phyloP scores from a whole-genome alignment of 1,284 basidiomycete species.

The Ustilago sp. region DNA sequence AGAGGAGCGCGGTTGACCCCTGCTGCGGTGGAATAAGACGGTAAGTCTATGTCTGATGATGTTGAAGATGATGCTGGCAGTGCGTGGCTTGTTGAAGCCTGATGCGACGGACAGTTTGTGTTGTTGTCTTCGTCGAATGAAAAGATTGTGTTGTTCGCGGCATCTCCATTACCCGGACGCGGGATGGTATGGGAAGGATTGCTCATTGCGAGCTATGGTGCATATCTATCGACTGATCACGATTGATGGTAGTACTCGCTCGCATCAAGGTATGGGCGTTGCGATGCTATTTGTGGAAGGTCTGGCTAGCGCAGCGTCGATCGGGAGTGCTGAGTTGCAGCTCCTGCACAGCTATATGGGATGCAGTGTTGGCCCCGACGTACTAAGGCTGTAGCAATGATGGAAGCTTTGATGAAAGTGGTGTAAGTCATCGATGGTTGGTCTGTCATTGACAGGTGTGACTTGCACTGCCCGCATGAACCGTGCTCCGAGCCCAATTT shows the following conservation, averaged over 20 bases:
- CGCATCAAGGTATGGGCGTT: not conserved
- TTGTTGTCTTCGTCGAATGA: constrained; percentile 22
- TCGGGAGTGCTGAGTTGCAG: not conserved
- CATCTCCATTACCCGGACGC: constrained; percentile 9
- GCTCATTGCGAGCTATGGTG: constrained; percentile 11
- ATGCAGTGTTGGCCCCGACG: not conserved
- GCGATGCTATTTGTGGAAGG: not conserved
- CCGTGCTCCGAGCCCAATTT: constrained; percentile 10
- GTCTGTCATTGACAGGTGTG: not conserved
- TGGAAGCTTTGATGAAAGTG: not conserved
- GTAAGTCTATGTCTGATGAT: constrained; percentile 15
- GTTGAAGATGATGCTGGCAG: constrained; percentile 4
- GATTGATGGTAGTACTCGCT: not conserved
- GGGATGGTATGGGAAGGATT: constrained; percentile 7
- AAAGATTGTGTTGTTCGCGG: constrained; percentile 14
- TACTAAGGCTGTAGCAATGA: not conserved
- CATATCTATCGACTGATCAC: not conserved
- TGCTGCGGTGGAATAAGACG: constrained; percentile 24
- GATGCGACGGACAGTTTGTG: not conserved
- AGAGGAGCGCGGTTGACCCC: constrained; percentile 23
- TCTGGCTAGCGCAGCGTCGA: not conserved
- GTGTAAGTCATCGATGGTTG: not conserved
- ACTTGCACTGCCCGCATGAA: constrained; percentile 4
- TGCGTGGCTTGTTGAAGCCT: not conserved
- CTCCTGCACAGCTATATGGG: not conserved